Conservation (phyloP, 2,329 filamentous ascomycete genomes). For the Epichloe bromicola region DNA sequence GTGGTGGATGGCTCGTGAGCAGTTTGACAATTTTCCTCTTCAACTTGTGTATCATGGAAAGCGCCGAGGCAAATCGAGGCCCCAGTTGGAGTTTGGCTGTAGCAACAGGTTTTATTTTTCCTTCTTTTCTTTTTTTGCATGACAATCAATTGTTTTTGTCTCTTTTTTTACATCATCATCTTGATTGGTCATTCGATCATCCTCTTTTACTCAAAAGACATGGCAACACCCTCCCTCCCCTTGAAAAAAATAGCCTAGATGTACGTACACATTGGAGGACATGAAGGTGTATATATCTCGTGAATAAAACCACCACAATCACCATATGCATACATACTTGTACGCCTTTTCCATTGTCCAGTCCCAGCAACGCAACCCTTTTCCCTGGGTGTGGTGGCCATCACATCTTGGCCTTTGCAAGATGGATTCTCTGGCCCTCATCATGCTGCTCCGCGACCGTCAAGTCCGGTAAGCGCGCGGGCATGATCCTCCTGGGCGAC, state of each 20-base stretch:
- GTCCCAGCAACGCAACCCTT: too few relatives aligned
- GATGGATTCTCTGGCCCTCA: constrained; percentile 57
- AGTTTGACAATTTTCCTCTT: background rate
- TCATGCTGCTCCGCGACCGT: constrained; percentile 68
- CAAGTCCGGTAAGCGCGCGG: constrained; percentile 52
- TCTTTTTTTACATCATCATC: too few relatives aligned
- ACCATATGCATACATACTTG: background rate
- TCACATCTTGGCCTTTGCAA: constrained; percentile 25
- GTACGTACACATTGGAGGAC: background rate
- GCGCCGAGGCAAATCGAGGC: background rate
- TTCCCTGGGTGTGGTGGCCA: too few relatives aligned
- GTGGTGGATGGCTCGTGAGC: background rate
- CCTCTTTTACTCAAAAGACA: background rate
- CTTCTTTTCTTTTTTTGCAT: background rate
- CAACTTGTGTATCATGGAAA: background rate
- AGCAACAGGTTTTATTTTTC: background rate
- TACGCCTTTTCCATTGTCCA: too few relatives aligned
- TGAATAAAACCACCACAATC: background rate
- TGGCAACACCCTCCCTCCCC: background rate
- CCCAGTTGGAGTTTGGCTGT: background rate
- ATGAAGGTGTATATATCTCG: background rate
- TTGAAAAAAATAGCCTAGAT: background rate
- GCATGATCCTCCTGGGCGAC: constrained; percentile 66
- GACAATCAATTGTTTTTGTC: background rate
- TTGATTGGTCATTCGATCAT: background rate